Base-by-base conservation (phyloP, 2,329 filamentous ascomycete species). In the Escovopsis sp. region DNA sequence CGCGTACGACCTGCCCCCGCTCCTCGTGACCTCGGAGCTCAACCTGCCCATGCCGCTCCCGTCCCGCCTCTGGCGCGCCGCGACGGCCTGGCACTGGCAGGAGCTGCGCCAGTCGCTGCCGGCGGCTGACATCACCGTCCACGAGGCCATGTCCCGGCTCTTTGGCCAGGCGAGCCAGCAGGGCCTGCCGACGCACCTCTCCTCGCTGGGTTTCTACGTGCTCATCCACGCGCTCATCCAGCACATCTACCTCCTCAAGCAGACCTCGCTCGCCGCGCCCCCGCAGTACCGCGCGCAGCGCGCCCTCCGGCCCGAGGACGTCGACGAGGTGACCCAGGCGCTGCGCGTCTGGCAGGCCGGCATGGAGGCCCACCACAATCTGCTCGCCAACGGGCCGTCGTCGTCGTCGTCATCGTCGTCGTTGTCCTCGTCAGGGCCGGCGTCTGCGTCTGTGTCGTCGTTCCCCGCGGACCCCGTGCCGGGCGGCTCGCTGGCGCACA, bases 221-320 rank as follows among this genome's bases (percentile, higher is more conserved):
- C 64, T 86, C 32, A 80, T 85, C 3, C 80, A 85, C 52, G 80
- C 79, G 4, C 57, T 86, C 23, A 70, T 85, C 10, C 81, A 85
- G 51, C 79, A 84, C 47, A 78, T 85, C 12, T 85, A 80, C 55
- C 65, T 84, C 33, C 58, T 82, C 19, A 80, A 81, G 50, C 75
- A 81, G 52, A 76, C 74, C 0, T 73, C 70, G 0, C 68, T 77
- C 39, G 65, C 66, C 2, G 58, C 64, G 2, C 61, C 66, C 1
- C 64, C 68, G 3, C 64, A 66, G 1, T 74, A 70, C 43, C 70
- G 70, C 18, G 59, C 64, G 2, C 67, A 72, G 33, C 61, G 70
- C 26, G 69, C 66, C 0, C 53, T 77, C 47, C 68, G 69, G 38
- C 60, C 65, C 0, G 70, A 75, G 37, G 72, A 77, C 44, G 67